phyloP scores from a whole-genome alignment of 2,329 filamentous ascomycete species.

The Exophiala aquamarina region DNA sequence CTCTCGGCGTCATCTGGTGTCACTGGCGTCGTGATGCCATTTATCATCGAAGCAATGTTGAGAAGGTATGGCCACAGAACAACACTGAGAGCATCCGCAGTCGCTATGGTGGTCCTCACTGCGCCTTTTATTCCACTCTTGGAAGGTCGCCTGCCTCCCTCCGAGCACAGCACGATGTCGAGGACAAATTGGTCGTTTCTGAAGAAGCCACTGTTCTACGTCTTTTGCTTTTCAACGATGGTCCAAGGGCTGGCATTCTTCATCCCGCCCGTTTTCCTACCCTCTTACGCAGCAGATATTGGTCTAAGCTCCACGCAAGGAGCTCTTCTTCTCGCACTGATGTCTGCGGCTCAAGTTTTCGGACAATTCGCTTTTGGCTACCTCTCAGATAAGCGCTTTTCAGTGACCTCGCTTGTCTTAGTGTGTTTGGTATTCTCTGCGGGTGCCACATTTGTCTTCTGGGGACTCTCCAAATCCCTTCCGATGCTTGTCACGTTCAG shows the following conservation, averaged over 20 bases:
- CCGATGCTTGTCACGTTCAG: constrained; percentile 42
- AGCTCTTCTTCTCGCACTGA: constrained; percentile 23
- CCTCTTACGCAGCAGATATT: constrained; percentile 34
- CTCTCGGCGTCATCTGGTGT: constrained; percentile 37
- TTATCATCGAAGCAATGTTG: constrained; percentile 46
- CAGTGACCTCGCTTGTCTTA: constrained; percentile 42
- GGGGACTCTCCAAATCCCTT: constrained; percentile 48
- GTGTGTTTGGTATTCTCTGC: constrained; percentile 42
- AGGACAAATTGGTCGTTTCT: constrained; percentile 36
- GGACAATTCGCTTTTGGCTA: constrained; percentile 30
- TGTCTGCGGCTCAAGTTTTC: constrained; percentile 21
- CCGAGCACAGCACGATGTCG: constrained; percentile 20
- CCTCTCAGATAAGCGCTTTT: constrained; percentile 42
- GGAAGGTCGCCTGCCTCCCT: constrained; percentile 35
- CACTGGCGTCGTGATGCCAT: constrained; percentile 47
- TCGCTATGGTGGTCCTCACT: constrained; percentile 38
- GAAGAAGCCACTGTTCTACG: constrained; percentile 38
- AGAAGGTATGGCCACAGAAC: constrained; percentile 42
- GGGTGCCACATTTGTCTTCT: constrained; percentile 45
- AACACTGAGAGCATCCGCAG: constrained; percentile 45
- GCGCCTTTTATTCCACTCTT: constrained; percentile 41
- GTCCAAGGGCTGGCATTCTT: constrained; percentile 38
- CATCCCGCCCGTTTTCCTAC: constrained; percentile 40
- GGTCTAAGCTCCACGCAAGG: constrained; percentile 14
- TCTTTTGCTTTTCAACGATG: constrained; percentile 48